Conservation (phyloP, 148 eudicot genomes). For the Nyssa sinensis region DNA sequence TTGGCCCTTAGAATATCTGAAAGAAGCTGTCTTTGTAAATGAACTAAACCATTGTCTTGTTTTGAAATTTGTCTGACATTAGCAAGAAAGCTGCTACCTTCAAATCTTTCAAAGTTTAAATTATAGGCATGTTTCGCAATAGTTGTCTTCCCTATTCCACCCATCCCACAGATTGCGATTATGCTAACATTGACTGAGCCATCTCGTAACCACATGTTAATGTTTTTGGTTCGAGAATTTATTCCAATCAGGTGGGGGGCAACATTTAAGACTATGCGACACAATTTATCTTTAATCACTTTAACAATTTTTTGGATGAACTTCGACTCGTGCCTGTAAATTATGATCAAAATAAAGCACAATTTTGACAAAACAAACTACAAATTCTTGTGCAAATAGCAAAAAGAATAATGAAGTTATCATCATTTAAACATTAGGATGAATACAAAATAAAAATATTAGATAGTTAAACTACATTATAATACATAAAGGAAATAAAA, state of each 20-base stretch:
- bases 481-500: no score
- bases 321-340: conserved; percentile 1
- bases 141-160: conserved; percentile 9
- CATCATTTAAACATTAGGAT: no score
- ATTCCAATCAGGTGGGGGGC: neutral
- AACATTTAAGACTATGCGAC: neutral
- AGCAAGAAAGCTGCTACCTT: neutral
- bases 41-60: neutral
- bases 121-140: neutral
- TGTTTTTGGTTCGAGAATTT: neutral
- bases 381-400: neutral
- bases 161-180: neutral
- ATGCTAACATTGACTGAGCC: neutral
- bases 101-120: neutral
- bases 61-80: neutral
- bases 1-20: neutral
- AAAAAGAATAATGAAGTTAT: neutral
- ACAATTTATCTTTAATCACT: neutral
- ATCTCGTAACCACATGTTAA: neutral
- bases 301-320: neutral
- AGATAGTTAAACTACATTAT: no score
- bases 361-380: neutral
- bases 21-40: neutral
- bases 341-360: neutral
- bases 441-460: no score